phyloP scores from a whole-genome alignment of 2,329 filamentous ascomycete species.

The Trichoderma cornu-damae region DNA sequence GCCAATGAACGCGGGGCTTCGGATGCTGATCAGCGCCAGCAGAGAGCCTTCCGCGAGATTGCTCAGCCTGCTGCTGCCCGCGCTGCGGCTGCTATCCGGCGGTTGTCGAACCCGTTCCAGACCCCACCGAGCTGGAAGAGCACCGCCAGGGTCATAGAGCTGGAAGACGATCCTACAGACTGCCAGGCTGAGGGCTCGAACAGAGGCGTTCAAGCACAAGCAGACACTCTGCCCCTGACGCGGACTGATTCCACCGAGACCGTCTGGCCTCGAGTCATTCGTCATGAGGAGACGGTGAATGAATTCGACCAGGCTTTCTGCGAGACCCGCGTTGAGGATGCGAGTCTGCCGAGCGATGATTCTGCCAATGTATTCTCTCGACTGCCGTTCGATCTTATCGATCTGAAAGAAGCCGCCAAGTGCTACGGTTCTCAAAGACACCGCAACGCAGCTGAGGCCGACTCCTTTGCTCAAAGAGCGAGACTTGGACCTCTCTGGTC shows the following conservation, averaged over 20 bases:
- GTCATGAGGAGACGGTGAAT: conserved; percentile 7
- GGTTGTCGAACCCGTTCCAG: conserved; percentile 28
- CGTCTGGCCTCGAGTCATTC: conserved; percentile 6
- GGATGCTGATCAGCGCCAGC: not conserved
- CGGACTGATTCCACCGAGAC: conserved; percentile 11
- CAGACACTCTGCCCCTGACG: not conserved
- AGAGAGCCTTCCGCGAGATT: conserved; percentile 5
- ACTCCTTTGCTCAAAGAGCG: conserved; percentile 26
- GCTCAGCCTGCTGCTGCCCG: conserved; percentile 22
- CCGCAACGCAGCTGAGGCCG: not conserved
- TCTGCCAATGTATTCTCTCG: conserved; percentile 24
- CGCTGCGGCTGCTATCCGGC: conserved; percentile 25
- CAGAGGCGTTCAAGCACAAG: not conserved
- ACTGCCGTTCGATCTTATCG: conserved; percentile 36
- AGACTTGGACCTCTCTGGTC: conserved; percentile 32
- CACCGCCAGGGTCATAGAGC: not conserved
- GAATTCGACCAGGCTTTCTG: conserved; percentile 15
- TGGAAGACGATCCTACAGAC: not conserved
- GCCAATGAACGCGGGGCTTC: not conserved
- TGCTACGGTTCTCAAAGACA: conserved; percentile 4
- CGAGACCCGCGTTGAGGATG: conserved; percentile 9
- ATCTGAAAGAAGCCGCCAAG: conserved; percentile 35
- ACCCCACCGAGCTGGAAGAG: conserved; percentile 8
- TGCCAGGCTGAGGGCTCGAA: not conserved
- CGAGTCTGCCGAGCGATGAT: not conserved